Conservation (phyloP, 2,329 filamentous ascomycete species). For the Arthrobotrys sphaeroides region DNA sequence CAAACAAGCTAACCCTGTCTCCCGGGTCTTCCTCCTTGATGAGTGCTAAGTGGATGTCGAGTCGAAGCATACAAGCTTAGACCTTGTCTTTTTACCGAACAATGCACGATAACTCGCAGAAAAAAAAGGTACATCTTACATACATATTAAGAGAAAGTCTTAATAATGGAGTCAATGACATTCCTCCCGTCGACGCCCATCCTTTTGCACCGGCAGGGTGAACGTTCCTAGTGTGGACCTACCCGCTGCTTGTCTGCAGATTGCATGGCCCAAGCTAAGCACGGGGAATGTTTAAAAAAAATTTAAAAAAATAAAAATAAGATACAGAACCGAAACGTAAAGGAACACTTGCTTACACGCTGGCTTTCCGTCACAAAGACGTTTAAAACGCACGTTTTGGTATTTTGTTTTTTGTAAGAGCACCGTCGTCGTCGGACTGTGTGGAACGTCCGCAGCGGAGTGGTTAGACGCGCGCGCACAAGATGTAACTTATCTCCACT, state of each 20-base stretch:
- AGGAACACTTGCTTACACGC: not conserved
- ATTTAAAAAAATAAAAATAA: not conserved
- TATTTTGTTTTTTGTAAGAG: not conserved
- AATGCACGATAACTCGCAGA: slow-evolving; percentile 54
- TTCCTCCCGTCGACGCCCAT: slow-evolving; percentile 47
- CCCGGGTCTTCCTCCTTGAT: slow-evolving; percentile 47
- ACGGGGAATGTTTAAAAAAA: not conserved
- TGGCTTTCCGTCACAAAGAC: slow-evolving; percentile 8
- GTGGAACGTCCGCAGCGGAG: slow-evolving; percentile 50
- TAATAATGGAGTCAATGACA: slow-evolving; percentile 53
- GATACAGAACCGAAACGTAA: too few species aligned
- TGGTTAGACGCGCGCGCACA: slow-evolving; percentile 53
- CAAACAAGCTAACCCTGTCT: slow-evolving; percentile 53
- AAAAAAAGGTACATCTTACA: slow-evolving; percentile 53
- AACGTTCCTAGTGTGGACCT: slow-evolving; percentile 46
- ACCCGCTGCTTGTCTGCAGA: slow-evolving; percentile 50
- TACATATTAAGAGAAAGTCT: slow-evolving; percentile 42
- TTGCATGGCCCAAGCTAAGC: slow-evolving; percentile 30
- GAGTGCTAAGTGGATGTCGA: slow-evolving; percentile 18
- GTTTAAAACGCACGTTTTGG: slow-evolving; percentile 39
- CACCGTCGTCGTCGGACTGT: slow-evolving; percentile 24
- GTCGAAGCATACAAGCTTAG: slow-evolving; percentile 49
- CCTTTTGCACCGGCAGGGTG: slow-evolving; percentile 20
- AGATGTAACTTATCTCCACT: slow-evolving; percentile 51
- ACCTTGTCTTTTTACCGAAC: slow-evolving; percentile 53